These are phyloP conservation scores for Dictyostelium firmibasis DNA, from an alignment of 78 protist genomes.

Conservation along the genomic window DNA sequence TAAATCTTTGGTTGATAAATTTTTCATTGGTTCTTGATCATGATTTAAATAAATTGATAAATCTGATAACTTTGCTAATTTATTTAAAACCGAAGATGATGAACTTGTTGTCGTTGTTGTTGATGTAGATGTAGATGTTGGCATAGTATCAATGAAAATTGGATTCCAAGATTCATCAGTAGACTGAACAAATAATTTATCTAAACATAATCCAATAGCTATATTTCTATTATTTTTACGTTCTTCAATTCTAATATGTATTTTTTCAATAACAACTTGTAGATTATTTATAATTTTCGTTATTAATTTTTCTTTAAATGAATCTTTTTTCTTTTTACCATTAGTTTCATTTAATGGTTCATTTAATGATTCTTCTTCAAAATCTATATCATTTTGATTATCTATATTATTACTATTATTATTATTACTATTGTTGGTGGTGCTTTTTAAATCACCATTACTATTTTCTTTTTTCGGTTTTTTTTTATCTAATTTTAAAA, in stretches of 20 bases:
- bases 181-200: constrained; percentile 39
- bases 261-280: constrained; percentile 58
- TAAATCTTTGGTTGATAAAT: constrained; percentile 33
- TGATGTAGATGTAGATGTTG: not conserved
- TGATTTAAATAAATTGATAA: constrained; percentile 51
- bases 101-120: not conserved
- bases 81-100: constrained; percentile 4
- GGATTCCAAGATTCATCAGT: constrained; percentile 57
- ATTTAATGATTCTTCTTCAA: not conserved
- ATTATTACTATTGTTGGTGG: not conserved
- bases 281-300: constrained; percentile 52
- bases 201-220: constrained; percentile 66
- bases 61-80: constrained; percentile 43
- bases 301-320: constrained; percentile 61
- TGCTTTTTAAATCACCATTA: not conserved
- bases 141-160: constrained; percentile 12
- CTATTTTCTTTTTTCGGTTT: not conserved
- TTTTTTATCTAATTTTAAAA: constrained; percentile 45
- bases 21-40: constrained; percentile 1
- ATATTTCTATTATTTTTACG: not conserved
- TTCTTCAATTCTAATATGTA: constrained; percentile 74
- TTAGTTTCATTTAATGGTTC: not conserved
- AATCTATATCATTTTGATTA: constrained; percentile 17
- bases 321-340: constrained; percentile 33
- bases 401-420: not conserved